Evolutionary conservation across 1,284 basidiomycete species (phyloP).

Genomic region (Mycena sp.): DNA sequence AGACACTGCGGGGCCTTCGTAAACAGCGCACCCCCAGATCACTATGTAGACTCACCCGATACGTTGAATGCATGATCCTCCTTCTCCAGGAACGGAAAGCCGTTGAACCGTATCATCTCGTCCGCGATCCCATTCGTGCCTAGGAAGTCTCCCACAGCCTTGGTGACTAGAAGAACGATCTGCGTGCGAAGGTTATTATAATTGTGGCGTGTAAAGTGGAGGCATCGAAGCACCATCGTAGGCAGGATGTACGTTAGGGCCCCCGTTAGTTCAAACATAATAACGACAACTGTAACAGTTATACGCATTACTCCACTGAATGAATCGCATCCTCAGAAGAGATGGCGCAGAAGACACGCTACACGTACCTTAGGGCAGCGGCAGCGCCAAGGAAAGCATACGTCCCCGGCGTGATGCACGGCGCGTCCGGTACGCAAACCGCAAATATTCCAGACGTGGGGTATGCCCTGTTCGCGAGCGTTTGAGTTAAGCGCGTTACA

Average conservation of each 20-base stretch:
- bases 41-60: conserved; percentile 64
- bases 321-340: not conserved
- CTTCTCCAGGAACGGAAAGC: conserved; percentile 95
- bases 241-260: conserved; percentile 98
- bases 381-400: conserved; percentile 96
- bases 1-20: conserved; percentile 66
- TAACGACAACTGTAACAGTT: conserved; percentile 97
- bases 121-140: conserved; percentile 96
- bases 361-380: conserved; percentile 83
- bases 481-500: not conserved
- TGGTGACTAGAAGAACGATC: conserved; percentile 97
- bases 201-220: conserved; percentile 8
- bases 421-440: conserved; percentile 89
- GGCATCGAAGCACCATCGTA: conserved; percentile 81
- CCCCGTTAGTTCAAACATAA: conserved; percentile 99
- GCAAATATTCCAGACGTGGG: conserved; percentile 89
- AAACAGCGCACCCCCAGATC: conserved; percentile 5
- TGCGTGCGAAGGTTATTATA: conserved; percentile 44
- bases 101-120: conserved; percentile 97
- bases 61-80: conserved; percentile 93
- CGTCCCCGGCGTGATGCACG: conserved; percentile 98
- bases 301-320: conserved; percentile 93
- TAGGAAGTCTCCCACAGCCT: conserved; percentile 96
- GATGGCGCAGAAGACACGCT: conserved; percentile 27
- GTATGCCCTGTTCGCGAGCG: conserved; percentile 66